Evolutionary conservation across 2,329 filamentous ascomycete genomes (phyloP), one percentile per base, ranked within the genome.

Genomic region (Claviceps quebecensis): DNA sequence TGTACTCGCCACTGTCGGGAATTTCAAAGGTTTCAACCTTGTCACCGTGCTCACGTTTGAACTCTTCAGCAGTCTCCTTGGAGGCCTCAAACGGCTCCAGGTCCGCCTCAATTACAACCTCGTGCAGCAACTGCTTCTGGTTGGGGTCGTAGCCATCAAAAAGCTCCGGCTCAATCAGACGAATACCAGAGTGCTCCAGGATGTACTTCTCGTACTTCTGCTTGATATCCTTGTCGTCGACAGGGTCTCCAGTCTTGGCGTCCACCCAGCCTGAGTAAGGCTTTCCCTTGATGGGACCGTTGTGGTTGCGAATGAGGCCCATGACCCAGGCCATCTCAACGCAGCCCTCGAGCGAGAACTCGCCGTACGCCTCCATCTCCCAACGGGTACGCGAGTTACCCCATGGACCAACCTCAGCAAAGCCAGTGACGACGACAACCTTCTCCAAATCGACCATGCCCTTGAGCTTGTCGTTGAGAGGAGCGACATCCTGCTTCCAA

Each of bases 301-400:
- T 97, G 75, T 95, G 87, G 69, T 98, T 95, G 77, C 91, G 96
- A 74, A 98, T 97, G 54, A 97, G 81, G 64, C 93, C 93, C 91
- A 97, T 98, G 69, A 98, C 88, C 93, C 93, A 98, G 36, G 93
- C 90, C 93, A 98, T 98, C 71, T 98, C 93, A 54, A 98, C 85
- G 63, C 93, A 97, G 34, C 93, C 93, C 69, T 98, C 94, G 14
- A 98, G 80, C 8, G 93, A 97, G 73, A 98, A 98, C 64, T 95
- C 80, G 65, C 93, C 93, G 59, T 90, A 83, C 1, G 93, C 90
- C 69, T 98, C 93, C 91, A 98, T 98, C 74, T 98, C 93, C 93
- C 93, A 98, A 56, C 93, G 83, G 45, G 93, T 98, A 62, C 93
- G 83, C 2, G 93, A 91, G 75, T 97, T 98, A 75, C 93, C 93